Conservation (phyloP, 345 rosid genomes). For the Schrenkiella parvula region DNA sequence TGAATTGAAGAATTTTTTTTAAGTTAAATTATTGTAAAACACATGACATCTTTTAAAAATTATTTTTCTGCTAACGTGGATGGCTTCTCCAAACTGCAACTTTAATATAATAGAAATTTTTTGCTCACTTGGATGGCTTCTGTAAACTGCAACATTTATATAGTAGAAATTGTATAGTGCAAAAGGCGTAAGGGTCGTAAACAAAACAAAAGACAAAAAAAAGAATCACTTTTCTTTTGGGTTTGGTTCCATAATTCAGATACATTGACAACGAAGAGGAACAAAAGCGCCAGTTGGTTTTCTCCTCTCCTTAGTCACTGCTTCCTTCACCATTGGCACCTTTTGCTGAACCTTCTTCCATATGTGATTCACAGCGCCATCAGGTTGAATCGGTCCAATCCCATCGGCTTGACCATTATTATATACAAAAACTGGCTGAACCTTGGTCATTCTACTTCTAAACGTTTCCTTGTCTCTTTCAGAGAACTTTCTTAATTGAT, state of each 20-base stretch:
- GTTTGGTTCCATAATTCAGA: conserved; percentile 31
- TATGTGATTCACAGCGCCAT: conserved; percentile 87
- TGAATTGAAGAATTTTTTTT: too few relatives aligned
- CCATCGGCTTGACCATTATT: conserved; percentile 62
- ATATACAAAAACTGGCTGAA: conserved; percentile 62
- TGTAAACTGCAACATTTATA: too few relatives aligned
- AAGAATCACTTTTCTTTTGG: not conserved
- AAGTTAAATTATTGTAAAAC: too few relatives aligned
- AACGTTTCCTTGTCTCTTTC: conserved; percentile 43
- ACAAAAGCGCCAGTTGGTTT: conserved; percentile 59
- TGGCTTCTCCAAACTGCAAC: too few relatives aligned
- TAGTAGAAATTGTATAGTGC: too few relatives aligned
- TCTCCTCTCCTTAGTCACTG: conserved; percentile 62
- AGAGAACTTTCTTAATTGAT: conserved; percentile 56
- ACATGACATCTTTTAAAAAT: too few relatives aligned
- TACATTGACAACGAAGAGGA: conserved; percentile 84
- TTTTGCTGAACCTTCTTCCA: conserved; percentile 84
- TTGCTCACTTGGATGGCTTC: too few relatives aligned
- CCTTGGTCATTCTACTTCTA: conserved; percentile 52
- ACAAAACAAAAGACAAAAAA: not conserved
- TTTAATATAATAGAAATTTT: too few relatives aligned
- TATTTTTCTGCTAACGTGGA: too few relatives aligned
- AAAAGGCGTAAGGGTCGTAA: not conserved
- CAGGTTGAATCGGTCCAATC: conserved; percentile 56
- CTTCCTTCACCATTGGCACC: conserved; percentile 70